Evolutionary conservation across 2,329 filamentous ascomycete genomes (phyloP).

Genomic region (Xylaria sp.): DNA sequence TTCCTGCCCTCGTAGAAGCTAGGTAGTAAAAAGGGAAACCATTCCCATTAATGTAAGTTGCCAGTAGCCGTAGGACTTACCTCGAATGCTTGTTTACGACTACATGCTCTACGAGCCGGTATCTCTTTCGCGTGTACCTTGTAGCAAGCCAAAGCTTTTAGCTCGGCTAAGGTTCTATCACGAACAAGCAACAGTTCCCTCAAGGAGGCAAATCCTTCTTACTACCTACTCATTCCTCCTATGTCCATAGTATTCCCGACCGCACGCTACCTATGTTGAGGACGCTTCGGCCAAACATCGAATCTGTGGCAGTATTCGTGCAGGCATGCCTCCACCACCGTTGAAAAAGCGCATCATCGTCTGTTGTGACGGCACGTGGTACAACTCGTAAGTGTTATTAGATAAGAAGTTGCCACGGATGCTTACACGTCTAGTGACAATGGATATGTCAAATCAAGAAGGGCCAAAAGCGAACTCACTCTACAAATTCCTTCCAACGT

Average conservation of each 20-base stretch:
- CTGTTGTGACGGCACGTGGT: slow-evolving; percentile 67
- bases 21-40: not conserved
- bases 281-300: slow-evolving; percentile 1
- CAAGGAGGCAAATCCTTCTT: not conserved
- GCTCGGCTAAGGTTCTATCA: not conserved
- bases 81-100: too few species aligned
- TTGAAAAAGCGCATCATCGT: slow-evolving; percentile 60
- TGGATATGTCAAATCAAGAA: slow-evolving; percentile 56
- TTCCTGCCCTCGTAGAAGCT: not conserved
- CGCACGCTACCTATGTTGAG: not conserved
- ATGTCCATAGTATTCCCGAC: not conserved
- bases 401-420: not conserved
- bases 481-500: slow-evolving; percentile 69
- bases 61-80: not conserved
- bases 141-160: not conserved
- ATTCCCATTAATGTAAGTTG: not conserved
- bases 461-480: slow-evolving; percentile 53
- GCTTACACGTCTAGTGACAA: slow-evolving; percentile 53
- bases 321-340: slow-evolving; percentile 20
- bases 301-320: not conserved
- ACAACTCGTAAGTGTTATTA: slow-evolving; percentile 55
- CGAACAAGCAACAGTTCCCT: not conserved
- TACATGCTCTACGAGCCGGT: not conserved
- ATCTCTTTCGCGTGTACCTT: not conserved
- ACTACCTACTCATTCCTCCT: not conserved